Evolutionary conservation across 805 yeast genomes (phyloP), one percentile per base, ranked within the genome.

Genomic region (Suhomyces sp.): DNA sequence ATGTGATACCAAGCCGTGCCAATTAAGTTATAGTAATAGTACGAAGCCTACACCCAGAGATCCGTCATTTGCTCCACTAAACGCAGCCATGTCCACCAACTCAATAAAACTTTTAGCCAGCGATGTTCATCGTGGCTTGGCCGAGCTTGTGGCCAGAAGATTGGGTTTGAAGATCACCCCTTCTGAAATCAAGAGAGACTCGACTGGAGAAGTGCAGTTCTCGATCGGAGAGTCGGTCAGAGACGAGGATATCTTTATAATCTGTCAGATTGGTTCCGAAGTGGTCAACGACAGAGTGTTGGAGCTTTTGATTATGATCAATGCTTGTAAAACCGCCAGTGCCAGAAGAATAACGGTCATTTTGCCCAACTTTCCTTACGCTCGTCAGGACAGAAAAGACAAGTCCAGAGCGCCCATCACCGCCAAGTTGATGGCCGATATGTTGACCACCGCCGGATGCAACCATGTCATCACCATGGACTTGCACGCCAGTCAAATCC

Each of bases 381-480:
- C 94, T n/a, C 82, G 96, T 74, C 96, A 88, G 69, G 96, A 88
- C 67, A 80, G 90, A 67, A 88, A 88, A 71, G 96, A 88, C 67
- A 88, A 88, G 66, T 82, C 88, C 50, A 79, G 96, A 68, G 94
- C 94, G 15, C 93, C 93, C 50, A 87, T 88, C 58, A 87, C 94
- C 13, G 94, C 94, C 45, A 88, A 88, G 68, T 77, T 88, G 57
- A 85, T 88, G 81, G 94, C 96, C 17, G 88, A 88, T 63, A 79
- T 88, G 83, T 71, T 88, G 51, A 84, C 88, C 27, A 86, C 93
- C 13, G 92, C 94, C 10, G 96, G 96, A 2, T 88, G 93, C 69
- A 85, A 87, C 64, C 96, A 88, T 69, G 90, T 88, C 22, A 88
- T 88, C 62, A 88, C 96, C 19, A 85, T 88, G 92, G 96, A 88